Evolutionary conservation across 2,329 filamentous ascomycete species (phyloP).

Genomic region (Sarocladiaceae sp.): DNA sequence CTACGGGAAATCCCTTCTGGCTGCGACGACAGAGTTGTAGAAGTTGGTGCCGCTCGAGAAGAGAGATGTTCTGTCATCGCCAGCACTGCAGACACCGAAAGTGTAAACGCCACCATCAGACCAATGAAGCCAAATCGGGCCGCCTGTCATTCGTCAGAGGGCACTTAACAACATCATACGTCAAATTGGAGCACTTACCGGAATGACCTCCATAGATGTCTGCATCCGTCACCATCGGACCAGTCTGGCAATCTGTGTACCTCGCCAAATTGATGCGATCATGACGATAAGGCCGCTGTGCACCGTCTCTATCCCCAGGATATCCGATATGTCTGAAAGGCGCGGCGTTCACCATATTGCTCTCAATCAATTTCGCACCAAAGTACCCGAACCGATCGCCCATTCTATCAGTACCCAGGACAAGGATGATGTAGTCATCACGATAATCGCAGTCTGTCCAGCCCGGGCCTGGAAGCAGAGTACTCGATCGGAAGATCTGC

Average conservation of each 20-base stretch:
- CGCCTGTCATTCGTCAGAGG: background rate
- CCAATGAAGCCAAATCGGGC: background rate
- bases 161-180: too few species aligned
- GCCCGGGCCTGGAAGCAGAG: background rate
- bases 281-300: slow-evolving; percentile 13
- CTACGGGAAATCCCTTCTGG: background rate
- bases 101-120: background rate
- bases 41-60: background rate
- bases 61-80: background rate
- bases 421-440: slow-evolving; percentile 23
- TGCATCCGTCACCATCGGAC: background rate
- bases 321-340: slow-evolving; percentile 18
- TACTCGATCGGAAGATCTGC: background rate
- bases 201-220: background rate
- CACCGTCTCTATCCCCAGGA: slow-evolving; percentile 16
- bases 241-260: background rate
- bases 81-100: background rate
- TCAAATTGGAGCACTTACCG: too few species aligned
- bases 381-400: slow-evolving; percentile 21
- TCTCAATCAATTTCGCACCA: slow-evolving; percentile 17
- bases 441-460: slow-evolving; percentile 15
- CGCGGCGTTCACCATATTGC: slow-evolving; percentile 13
- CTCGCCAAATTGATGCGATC: background rate
- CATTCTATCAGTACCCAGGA: slow-evolving; percentile 18
- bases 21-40: background rate